Evolutionary conservation across 768 basidiomycete genomes (phyloP).

Genomic region (Termitomyces eurrhizus): DNA sequence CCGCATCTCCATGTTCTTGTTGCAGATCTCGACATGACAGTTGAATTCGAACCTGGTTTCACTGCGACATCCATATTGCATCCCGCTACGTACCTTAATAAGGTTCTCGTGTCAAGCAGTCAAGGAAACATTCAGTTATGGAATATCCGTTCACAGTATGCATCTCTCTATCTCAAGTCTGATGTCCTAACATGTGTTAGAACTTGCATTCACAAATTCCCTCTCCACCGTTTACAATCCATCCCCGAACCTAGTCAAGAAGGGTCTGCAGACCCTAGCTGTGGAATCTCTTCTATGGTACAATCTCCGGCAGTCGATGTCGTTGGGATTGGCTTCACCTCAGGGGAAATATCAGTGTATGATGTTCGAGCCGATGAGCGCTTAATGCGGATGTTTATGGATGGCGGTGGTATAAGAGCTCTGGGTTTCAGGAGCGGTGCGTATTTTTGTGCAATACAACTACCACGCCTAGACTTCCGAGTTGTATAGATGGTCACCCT

Average conservation of each 20-base stretch:
- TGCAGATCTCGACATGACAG: slow-evolving; percentile 57
- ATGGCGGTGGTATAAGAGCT: slow-evolving; percentile 72
- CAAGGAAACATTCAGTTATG: slow-evolving; percentile 88
- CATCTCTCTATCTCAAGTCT: neutral
- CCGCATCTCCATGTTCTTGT: slow-evolving; percentile 7
- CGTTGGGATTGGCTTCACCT: slow-evolving; percentile 86
- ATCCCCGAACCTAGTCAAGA: slow-evolving; percentile 18
- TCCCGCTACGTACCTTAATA: slow-evolving; percentile 96
- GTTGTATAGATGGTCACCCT: slow-evolving; percentile 70
- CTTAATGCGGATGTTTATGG: slow-evolving; percentile 87
- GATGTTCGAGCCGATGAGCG: slow-evolving; percentile 90
- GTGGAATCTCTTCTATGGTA: slow-evolving; percentile 70
- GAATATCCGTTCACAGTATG: slow-evolving; percentile 85
- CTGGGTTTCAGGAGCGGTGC: slow-evolving; percentile 85
- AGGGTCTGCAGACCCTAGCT: slow-evolving; percentile 22
- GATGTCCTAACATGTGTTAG: slow-evolving; percentile 33
- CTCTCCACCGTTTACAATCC: slow-evolving; percentile 48
- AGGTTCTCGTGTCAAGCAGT: slow-evolving; percentile 79
- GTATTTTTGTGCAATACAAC: slow-evolving; percentile 1
- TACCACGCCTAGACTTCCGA: slow-evolving; percentile 4
- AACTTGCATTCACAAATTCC: slow-evolving; percentile 79
- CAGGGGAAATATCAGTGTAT: slow-evolving; percentile 84
- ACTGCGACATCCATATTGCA: slow-evolving; percentile 85
- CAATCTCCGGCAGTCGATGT: slow-evolving; percentile 98
- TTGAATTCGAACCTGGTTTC: slow-evolving; percentile 81